Percentiles rank a stretch among this genome's conserved stretches.
Conservation (phyloP, 1,284 basidiomycete species). For the Pascua guehoae region DNA sequence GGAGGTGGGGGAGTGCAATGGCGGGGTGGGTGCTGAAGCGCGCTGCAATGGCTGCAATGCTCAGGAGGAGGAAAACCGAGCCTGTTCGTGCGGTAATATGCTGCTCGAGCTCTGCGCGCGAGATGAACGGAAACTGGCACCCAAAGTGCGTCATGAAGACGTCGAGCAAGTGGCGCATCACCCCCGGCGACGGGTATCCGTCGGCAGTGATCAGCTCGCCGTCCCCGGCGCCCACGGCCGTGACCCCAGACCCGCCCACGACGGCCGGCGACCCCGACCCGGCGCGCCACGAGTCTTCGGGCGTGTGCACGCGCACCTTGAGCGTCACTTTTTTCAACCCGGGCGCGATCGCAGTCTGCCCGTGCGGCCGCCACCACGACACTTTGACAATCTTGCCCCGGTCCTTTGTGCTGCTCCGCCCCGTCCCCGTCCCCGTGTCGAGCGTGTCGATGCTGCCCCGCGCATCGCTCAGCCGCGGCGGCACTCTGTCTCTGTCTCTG, state of each 20-base stretch:
- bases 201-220: slow-evolving; percentile 20
- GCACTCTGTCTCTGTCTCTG: too few relatives aligned
- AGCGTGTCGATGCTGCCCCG: too few relatives aligned
- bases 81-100: slow-evolving; percentile 19
- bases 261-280: slow-evolving; percentile 11
- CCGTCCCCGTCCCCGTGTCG: too few relatives aligned
- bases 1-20: slow-evolving; percentile 26
- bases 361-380: slow-evolving; percentile 39
- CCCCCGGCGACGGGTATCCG: slow-evolving; percentile 12
- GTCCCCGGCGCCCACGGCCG: background rate
- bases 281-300: slow-evolving; percentile 4
- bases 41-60: slow-evolving; percentile 28
- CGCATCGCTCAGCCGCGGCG: too few relatives aligned
- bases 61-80: slow-evolving; percentile 25
- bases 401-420: background rate
- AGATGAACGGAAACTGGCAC: slow-evolving; percentile 29
- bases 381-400: slow-evolving; percentile 32
- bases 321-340: slow-evolving; percentile 32
- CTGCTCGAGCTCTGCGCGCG: slow-evolving; percentile 11
- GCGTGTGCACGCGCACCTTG: slow-evolving; percentile 29
- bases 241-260: background rate
- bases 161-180: slow-evolving; percentile 31
- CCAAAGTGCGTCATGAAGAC: slow-evolving; percentile 31
- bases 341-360: slow-evolving; percentile 35
- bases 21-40: slow-evolving; percentile 31